Conservation (phyloP, 1,284 basidiomycete species). For the Fomitopsis betulina region DNA sequence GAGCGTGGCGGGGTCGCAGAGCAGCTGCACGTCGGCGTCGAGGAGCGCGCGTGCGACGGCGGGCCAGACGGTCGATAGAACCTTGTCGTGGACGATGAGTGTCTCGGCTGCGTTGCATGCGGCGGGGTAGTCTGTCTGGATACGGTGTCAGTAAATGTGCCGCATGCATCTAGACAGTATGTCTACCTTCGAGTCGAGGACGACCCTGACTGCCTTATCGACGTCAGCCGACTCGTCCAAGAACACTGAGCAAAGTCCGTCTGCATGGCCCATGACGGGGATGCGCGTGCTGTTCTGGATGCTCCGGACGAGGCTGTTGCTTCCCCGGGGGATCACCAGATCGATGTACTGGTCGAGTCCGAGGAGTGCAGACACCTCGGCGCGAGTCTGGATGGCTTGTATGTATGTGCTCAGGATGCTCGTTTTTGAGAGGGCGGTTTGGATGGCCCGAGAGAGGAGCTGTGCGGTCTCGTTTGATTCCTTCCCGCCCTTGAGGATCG, state of each 20-base stretch:
- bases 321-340: slow-evolving; percentile 94
- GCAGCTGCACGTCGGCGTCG: slow-evolving; percentile 65
- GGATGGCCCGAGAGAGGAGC: slow-evolving; percentile 77
- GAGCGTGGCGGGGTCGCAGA: slow-evolving; percentile 72
- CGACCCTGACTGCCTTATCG: slow-evolving; percentile 77
- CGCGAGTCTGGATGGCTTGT: slow-evolving; percentile 91
- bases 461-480: slow-evolving; percentile 81
- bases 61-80: slow-evolving; percentile 77
- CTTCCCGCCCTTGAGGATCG: slow-evolving; percentile 96
- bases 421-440: slow-evolving; percentile 70
- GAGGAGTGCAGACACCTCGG: slow-evolving; percentile 85
- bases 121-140: slow-evolving; percentile 88
- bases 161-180: slow-evolving; percentile 1
- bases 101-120: slow-evolving; percentile 96
- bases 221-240: slow-evolving; percentile 80
- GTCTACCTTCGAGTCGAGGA: slow-evolving; percentile 87
- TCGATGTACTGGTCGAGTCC: slow-evolving; percentile 91
- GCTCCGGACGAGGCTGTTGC: slow-evolving; percentile 83
- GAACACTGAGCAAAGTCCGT: slow-evolving; percentile 90
- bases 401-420: slow-evolving; percentile 79
- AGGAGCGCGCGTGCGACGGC: slow-evolving; percentile 74
- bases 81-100: slow-evolving; percentile 75
- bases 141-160: not conserved
- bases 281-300: slow-evolving; percentile 93
- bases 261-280: slow-evolving; percentile 98